A percentile compares a stretch with the other conserved stretches of the same genome.
Conservation (phyloP, 257 asterid species). For the Solanum verrucosum region DNA sequence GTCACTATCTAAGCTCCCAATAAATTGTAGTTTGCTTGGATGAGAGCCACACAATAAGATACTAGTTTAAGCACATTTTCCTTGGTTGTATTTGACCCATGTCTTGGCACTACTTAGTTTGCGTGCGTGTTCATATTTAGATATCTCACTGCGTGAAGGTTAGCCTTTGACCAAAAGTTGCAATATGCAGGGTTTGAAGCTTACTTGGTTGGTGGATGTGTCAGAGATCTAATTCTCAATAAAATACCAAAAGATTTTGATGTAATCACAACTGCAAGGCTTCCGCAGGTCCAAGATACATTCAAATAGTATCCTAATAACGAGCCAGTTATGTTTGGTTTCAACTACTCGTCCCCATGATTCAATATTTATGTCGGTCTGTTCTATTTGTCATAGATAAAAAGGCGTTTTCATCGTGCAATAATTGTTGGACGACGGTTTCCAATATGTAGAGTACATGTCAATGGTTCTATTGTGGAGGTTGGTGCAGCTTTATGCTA, state of each 20-base stretch:
- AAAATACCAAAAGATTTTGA: slow-evolving; percentile 89
- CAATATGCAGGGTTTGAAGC: slow-evolving; percentile 59
- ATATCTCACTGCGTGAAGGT: not conserved
- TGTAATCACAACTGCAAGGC: slow-evolving; percentile 73
- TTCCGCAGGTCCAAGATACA: slow-evolving; percentile 36
- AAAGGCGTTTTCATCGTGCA: slow-evolving; percentile 31
- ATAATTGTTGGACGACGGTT: slow-evolving; percentile 60
- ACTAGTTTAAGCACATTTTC: not conserved
- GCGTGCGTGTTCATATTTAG: not conserved
- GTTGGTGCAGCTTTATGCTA: slow-evolving; percentile 28
- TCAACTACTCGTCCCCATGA: not conserved
- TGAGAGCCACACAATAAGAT: not conserved
- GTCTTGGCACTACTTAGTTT: not conserved
- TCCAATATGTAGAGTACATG: slow-evolving; percentile 70
- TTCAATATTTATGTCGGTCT: not conserved
- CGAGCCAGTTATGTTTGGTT: not conserved
- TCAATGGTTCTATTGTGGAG: slow-evolving; percentile 59
- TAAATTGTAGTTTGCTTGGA: not conserved
- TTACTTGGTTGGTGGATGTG: slow-evolving; percentile 97
- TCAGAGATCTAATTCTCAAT: slow-evolving; percentile 80
- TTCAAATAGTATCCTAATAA: not conserved
- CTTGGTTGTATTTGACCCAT: not conserved
- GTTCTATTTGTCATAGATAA: slow-evolving; percentile 35
- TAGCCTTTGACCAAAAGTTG: not conserved
- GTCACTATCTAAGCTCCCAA: not conserved